Base-by-base conservation (phyloP, 2,329 filamentous ascomycete species). In the Aquanectria penicillioides region DNA sequence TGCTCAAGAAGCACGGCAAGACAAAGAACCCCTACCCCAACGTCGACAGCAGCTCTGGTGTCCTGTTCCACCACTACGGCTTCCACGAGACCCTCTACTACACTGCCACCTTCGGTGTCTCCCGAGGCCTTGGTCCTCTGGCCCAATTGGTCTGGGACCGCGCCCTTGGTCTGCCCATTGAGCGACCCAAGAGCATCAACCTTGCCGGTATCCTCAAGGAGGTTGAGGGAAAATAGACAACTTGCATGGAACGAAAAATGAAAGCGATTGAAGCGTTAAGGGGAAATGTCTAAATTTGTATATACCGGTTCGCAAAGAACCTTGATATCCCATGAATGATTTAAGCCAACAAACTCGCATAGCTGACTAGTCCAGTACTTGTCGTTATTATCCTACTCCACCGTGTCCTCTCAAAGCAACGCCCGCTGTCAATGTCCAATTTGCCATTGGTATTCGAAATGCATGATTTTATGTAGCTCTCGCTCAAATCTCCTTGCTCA, bases 11-110 rank as follows among this genome's bases (percentile, higher is more conserved):
- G 81, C 95, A 99, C 75, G 95, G 95, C 77, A 98, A 97, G 89
- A 97, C 93, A 67, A 97, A 97, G 85, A 97, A 97, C 81, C 93
- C 95, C 2, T 97, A 94, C 80, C 95, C 95, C 65, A 99, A 99
- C 75, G 95, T 99, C 62, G 95, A 99, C 78, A 93, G 91, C 43
- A 90, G 88, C 63, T 97, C 93, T 1, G 95, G 95, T 64, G 94
- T 98, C 6, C 85, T 99, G 44, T 98, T 99, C 87, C 90, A 98
- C 79, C 93, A 98, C 82, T 99, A 97, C 75, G 95, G 94, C 57
- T 97, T 99, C 88, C 90, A 92, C 76, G 93, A 98, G 82, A 97
- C 94, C 0, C 84, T 98, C 10, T 99, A 98, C 83, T 99, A 98
- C 81, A 89, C 88, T 4, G 88, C 86, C 57, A 90, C 88, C 0